Evolutionary conservation across 2,329 filamentous ascomycete species (phyloP), one percentile per base, ranked within the genome.

Genomic region (Verticillium nonalfalfae): DNA sequence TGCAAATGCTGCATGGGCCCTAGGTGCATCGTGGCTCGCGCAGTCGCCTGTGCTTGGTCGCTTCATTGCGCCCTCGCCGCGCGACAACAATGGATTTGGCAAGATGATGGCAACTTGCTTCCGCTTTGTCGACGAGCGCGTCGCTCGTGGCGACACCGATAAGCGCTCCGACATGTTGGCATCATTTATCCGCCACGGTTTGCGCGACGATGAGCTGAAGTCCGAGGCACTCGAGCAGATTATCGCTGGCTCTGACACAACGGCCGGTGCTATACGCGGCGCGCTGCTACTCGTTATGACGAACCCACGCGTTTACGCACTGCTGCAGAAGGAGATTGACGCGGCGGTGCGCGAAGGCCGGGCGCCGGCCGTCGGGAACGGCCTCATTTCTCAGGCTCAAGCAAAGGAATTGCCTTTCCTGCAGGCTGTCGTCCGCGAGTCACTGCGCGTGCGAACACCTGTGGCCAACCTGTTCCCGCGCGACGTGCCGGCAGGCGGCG

Each of bases 221-320:
- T 65, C 68, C 6, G 74, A 75, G 38, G 70, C 71, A 0, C 62
- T 74, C 0, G 69, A 74, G 18, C 5, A 71, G 69, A 66, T 73
- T 26, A 63, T 71, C 11, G 84, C 83, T 0, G 85, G 84, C 1
- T 82, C 82, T 0, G 84, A 87, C 64, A 85, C 83, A 1, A 82
- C 81, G 0, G 79, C 82, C 0, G 80, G 77, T 0, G 79, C 78
- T 0, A 72, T 86, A 1, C 76, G 79, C 0, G 73, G 76, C 33
- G 79, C 74, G 7, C 58, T 83, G 35, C 75, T 81, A 33, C 78
- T 79, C 66, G 67, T 84, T 54, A 74, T 79, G n/a, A 79, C 75
- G 3, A 77, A 78, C 50, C 78, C 78, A 0, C 70, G 71, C 0
- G 74, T 81, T 0, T 75, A 80, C 61, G 62, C 65, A 1, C 75